Evolutionary conservation across 2,329 filamentous ascomycete species (phyloP), one percentile per base, ranked within the genome.

Genomic region (Fulvia fulva): DNA sequence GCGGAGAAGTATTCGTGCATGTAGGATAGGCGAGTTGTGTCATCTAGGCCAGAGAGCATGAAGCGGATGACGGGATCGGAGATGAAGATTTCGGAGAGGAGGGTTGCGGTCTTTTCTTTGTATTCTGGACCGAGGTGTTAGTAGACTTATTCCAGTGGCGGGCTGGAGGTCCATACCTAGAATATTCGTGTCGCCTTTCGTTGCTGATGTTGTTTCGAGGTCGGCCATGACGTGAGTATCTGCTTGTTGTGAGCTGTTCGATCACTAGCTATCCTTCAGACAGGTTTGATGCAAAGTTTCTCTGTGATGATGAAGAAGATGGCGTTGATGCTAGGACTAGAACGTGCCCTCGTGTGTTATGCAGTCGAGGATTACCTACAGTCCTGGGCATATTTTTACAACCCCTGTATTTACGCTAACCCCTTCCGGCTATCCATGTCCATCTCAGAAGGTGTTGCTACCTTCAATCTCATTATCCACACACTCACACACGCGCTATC

Each of bases 21-120:
- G 58, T 67, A 67, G 12, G 58, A 58, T 1, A 28, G 14, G 19
- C 63, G 61, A 11, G 58, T 51, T 8, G 52, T 19, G 0, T 32
- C 46, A 1, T 57, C 12, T 1, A 70, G 50, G 1, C 55, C 57
- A 47, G 56, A 60, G 43, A 67, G 58, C 52, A 67, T 53, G 62
- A 61, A 70, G 16, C 51, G 43, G 26, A 69, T 61, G 22, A 58
- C 64, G 1, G 67, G 68, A 41, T 70, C 68, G 43, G 57, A 34
- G n/a, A 43, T 23, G 59, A 68, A 68, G 16, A 59, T 59, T 7
- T 34, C n/a, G 5, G 55, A 49, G 2, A 65, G 55, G 9, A 45
- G 23, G 14, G 43, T 37, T 7, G 58, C 46, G 7, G 44, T 46
- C 32, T 57, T 47, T 8, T 26, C n/a, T 25, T 50, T 50, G 45